Evolutionary conservation across 192 early-diverging fungal genomes (phyloP).

Genomic region (Gryganskiella cystojenkinii): DNA sequence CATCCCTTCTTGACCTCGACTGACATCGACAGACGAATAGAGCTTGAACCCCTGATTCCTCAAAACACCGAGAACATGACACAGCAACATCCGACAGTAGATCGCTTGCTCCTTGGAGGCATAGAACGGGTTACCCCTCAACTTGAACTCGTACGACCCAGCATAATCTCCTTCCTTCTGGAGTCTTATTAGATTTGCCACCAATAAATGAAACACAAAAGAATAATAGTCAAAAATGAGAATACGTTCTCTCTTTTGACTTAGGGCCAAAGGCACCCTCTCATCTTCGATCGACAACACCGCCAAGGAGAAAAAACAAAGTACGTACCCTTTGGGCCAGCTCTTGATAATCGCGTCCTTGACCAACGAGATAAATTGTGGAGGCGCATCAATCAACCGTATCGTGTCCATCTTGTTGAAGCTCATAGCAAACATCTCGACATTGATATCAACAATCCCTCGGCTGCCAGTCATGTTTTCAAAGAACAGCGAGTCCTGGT

Average conservation of each 20-base stretch:
- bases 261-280: too few species aligned
- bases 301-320: too few species aligned
- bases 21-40: constrained; percentile 2
- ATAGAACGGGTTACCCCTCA: background rate
- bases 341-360: constrained; percentile 10
- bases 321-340: constrained; percentile 31
- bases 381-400: constrained; percentile 23
- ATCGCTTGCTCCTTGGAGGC: constrained; percentile 1
- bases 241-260: too few species aligned
- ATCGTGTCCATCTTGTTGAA: constrained; percentile 30
- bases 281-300: too few species aligned
- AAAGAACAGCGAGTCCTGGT: constrained; percentile 33
- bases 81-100: background rate
- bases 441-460: background rate
- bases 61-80: background rate
- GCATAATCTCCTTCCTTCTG: constrained; percentile 6
- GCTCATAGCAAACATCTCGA: constrained; percentile 33
- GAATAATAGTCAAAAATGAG: too few species aligned
- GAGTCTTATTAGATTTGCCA: background rate
- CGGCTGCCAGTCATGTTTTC: background rate
- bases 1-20: background rate
- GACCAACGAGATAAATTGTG: background rate
- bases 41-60: background rate
- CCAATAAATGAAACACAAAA: too few species aligned
- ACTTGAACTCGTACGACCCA: constrained; percentile 10